A percentile compares a stretch with the other conserved stretches of the same genome.
phyloP scores from a whole-genome alignment of 768 basidiomycete species.

The Hygrocybe coccinea region DNA sequence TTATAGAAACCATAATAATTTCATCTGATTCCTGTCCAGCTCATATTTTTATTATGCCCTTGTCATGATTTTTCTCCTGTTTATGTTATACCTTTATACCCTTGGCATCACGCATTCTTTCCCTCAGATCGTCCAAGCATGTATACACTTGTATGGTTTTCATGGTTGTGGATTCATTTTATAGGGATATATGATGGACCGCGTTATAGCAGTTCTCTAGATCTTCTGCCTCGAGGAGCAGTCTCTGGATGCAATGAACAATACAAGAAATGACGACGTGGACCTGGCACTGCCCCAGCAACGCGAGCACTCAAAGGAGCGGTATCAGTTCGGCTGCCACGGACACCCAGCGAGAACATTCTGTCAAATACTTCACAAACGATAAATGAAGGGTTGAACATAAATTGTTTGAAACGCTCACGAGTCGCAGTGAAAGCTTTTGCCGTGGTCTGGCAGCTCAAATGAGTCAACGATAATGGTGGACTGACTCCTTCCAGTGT shows the following conservation, averaged over 20 bases:
- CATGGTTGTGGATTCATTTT: neutral
- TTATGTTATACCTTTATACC: neutral
- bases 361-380: conserved; percentile 67
- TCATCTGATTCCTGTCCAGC: conserved; percentile 23
- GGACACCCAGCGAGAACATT: conserved; percentile 83
- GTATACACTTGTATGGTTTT: neutral
- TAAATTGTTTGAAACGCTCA: conserved; percentile 36
- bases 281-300: conserved; percentile 63
- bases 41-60: conserved; percentile 15
- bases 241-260: conserved; percentile 68
- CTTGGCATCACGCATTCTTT: neutral
- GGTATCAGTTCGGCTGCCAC: conserved; percentile 66
- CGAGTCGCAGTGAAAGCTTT: conserved; percentile 84
- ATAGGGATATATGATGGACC: neutral
- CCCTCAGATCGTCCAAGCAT: neutral
- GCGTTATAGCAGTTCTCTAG: conserved; percentile 5
- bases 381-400: conserved; percentile 4
- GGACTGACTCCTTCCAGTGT: conserved; percentile 89
- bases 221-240: conserved; percentile 33
- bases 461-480: conserved; percentile 78
- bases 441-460: conserved; percentile 83
- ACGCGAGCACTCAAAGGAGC: conserved; percentile 59
- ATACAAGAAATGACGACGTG: conserved; percentile 80
- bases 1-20: conserved; percentile 16
- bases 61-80: neutral